Conservation (phyloP, 257 asterid species). For the Thymus quinquecostatus region DNA sequence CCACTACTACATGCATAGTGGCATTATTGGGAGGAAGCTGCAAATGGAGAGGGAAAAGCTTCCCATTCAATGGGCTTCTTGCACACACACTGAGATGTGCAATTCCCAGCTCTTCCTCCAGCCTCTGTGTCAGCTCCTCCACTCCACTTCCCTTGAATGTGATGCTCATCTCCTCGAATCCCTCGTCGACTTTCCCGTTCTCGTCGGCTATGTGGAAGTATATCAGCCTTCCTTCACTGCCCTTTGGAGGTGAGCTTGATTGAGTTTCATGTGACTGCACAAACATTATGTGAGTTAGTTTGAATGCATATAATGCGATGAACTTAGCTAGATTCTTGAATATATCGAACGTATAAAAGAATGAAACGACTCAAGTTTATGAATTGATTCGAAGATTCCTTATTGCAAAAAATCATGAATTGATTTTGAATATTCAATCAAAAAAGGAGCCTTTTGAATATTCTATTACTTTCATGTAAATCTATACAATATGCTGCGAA, state of each 20-base stretch:
- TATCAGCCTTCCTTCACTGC: constrained; percentile 67
- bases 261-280: constrained; percentile 75
- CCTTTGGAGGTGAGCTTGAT: constrained; percentile 63
- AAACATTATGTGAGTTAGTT: constrained; percentile 1
- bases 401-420: too few relatives aligned
- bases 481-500: constrained; percentile 9
- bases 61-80: constrained; percentile 72
- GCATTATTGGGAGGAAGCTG: constrained; percentile 94
- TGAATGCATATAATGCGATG: background rate
- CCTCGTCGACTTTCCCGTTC: constrained; percentile 65
- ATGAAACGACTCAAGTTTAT: too few relatives aligned
- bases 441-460: constrained; percentile 23
- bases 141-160: constrained; percentile 72
- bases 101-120: constrained; percentile 69
- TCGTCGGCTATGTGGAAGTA: constrained; percentile 66
- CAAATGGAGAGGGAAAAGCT: constrained; percentile 86
- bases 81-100: constrained; percentile 68
- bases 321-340: too few relatives aligned
- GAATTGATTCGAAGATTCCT: too few relatives aligned
- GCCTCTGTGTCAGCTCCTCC: constrained; percentile 58
- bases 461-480: constrained; percentile 16
- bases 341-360: too few relatives aligned
- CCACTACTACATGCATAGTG: constrained; percentile 67
- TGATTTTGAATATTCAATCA: constrained; percentile 23
- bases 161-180: constrained; percentile 60